Base-by-base conservation (phyloP, 225 moss, liverwort and hornwort species). In the Sphagnum tenellum region DNA sequence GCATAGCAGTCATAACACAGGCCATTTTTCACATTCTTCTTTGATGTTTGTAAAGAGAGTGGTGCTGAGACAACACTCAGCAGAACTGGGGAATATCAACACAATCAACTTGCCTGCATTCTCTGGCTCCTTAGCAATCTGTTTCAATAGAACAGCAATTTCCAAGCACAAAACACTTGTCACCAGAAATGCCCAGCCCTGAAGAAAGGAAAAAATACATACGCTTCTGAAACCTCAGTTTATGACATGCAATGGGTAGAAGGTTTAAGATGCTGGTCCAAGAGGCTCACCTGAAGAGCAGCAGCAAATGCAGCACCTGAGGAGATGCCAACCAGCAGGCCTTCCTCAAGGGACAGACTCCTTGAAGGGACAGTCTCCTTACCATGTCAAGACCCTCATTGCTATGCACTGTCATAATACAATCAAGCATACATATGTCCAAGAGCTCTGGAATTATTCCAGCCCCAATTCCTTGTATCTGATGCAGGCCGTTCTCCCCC, bases 391-490 rank as follows among this genome's bases (percentile, higher is more conserved):
- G 47, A 0, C 90, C 81, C 64, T 90, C 90, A 13, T 75, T 48
- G 60, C 89, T 78, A 7, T 67, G 69, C 71, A 89, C 88, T 78
- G 75, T 72, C 65, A 91, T 77, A 14, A 91, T 72, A 76, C 88
- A 86, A 69, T 88, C 88, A 69, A 91, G 58, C 52, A 91, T 60
- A 75, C 80, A 74, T 65, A 83, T 75, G 63, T 88, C 81, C 50
- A 91, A 75, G 53, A 91, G 78, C 61, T 66, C 68, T 47, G 88
- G 90, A 57, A 88, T 72, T 56, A 88, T 88, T 70, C 90, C 86
- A 71, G 88, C 88, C 70, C 88, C 88, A 50, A 90, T 90, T 44
- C 90, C 88, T 72, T 88, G 90, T 63, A 90, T 90, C 76, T 90
- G 88, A 66, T 90, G 88, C 67, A 76, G 79, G 10, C 90, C 86